Evolutionary conservation across 1,284 basidiomycete genomes (phyloP).

Genomic region (Naganishia cerealis): DNA sequence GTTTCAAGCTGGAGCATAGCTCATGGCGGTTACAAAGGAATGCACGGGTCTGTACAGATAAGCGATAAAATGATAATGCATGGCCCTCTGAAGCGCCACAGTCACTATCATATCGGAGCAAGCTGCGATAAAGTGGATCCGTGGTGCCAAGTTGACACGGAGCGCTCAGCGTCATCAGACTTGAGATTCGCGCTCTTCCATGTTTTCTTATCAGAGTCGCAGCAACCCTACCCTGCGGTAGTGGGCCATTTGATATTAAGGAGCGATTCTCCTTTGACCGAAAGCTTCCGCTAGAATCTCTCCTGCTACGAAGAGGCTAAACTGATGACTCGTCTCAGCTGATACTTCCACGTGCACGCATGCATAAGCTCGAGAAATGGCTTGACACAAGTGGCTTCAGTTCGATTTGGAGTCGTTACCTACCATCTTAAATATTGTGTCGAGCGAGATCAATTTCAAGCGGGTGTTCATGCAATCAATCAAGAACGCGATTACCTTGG

Average conservation of each 20-base stretch:
- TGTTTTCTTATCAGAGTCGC: no score
- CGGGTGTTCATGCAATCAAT: not conserved
- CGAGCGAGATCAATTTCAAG: not conserved
- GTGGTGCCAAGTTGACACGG: no score
- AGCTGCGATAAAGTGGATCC: no score
- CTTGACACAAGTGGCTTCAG: not conserved
- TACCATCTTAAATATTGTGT: not conserved
- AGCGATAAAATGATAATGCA: not conserved
- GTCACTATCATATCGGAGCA: no score
- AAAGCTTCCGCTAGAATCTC: not conserved
- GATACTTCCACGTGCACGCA: not conserved
- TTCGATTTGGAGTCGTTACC: not conserved
- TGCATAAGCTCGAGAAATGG: not conserved
- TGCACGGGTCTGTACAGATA: not conserved
- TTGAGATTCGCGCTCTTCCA: no score
- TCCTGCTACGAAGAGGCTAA: not conserved
- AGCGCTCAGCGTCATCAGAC: no score
- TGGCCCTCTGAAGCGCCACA: no score
- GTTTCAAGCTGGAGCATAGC: not conserved
- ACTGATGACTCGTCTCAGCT: not conserved
- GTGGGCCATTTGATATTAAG: no score
- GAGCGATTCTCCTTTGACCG: no score
- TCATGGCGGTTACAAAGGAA: not conserved
- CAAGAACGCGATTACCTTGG: not conserved
- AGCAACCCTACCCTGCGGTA: no score